These are phyloP conservation scores for Calonectria crousiana DNA, from an alignment of 2,329 filamentous ascomycete genomes.

Conservation along the genomic window DNA sequence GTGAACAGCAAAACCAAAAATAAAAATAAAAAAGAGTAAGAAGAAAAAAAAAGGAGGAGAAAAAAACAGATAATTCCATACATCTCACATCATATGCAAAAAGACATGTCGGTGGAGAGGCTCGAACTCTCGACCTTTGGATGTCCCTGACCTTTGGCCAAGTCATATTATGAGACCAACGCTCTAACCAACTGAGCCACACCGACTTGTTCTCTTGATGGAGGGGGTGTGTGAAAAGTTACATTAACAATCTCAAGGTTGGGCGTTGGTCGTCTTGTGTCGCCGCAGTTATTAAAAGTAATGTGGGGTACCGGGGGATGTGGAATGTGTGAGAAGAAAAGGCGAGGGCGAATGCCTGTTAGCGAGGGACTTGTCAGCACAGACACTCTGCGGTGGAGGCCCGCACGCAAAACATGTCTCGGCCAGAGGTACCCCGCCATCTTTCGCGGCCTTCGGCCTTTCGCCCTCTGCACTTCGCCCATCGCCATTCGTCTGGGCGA, in stretches of 20 bases:
- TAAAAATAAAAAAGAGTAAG: not conserved
- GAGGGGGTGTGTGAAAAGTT: not conserved
- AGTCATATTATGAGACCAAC: slow-evolving; percentile 51
- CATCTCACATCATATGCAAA: slow-evolving; percentile 15
- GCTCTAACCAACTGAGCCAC: slow-evolving; percentile 55
- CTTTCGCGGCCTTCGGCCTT: slow-evolving; percentile 22
- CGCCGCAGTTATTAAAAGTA: too few relatives aligned
- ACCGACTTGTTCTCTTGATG: slow-evolving; percentile 36
- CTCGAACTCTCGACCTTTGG: slow-evolving; percentile 47
- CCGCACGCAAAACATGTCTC: not conserved
- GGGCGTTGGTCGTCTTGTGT: not conserved
- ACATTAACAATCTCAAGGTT: not conserved
- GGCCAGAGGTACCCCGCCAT: slow-evolving; percentile 10
- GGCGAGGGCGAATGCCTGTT: not conserved
- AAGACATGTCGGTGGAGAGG: slow-evolving; percentile 38
- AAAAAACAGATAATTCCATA: not conserved
- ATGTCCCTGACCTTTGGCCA: slow-evolving; percentile 38
- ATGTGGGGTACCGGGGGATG: not conserved
- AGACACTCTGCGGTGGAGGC: not conserved
- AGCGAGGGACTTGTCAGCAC: not conserved
- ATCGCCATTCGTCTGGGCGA: not conserved
- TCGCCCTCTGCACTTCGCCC: slow-evolving; percentile 11
- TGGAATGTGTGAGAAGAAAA: not conserved
- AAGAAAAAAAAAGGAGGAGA: not conserved
- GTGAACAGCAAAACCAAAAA: not conserved